Percentiles rank a stretch among this genome's conserved stretches.
Evolutionary conservation across 805 yeast genomes (phyloP).

Genomic region (Suhomyces faveliae): DNA sequence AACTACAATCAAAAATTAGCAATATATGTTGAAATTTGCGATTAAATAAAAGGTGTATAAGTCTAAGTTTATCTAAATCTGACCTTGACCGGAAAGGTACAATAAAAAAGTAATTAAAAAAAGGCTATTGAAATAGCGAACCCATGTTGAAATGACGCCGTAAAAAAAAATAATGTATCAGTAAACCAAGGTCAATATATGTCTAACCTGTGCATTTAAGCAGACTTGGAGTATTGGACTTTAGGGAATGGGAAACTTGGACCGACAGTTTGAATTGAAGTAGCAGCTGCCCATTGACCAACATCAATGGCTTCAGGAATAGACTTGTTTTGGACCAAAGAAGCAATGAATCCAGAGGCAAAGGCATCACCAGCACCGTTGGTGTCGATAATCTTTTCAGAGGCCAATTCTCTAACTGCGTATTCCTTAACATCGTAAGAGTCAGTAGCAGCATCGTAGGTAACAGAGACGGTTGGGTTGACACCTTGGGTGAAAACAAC

Average conservation of each 20-base stretch:
- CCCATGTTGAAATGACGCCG: constrained; percentile 12
- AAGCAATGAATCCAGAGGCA: constrained; percentile 94
- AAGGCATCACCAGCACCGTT: constrained; percentile 99
- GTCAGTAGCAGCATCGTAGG: constrained; percentile 49
- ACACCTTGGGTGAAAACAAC: constrained; percentile 95
- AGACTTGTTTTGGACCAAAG: constrained; percentile 70
- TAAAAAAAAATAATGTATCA: background rate
- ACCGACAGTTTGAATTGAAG: constrained; percentile 90
- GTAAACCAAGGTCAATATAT: background rate
- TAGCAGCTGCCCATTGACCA: constrained; percentile 96
- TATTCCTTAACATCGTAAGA: constrained; percentile 48
- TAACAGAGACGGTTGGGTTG: constrained; percentile 81
- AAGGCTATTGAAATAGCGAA: constrained; percentile 4
- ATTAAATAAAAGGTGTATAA: background rate
- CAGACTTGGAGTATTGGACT: constrained; percentile 39
- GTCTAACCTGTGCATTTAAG: background rate
- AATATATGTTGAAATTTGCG: constrained; percentile 8
- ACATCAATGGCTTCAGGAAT: constrained; percentile 63
- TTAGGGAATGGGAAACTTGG: constrained; percentile 89
- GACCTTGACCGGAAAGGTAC: constrained; percentile 1
- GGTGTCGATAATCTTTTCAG: constrained; percentile 76
- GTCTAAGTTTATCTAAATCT: background rate
- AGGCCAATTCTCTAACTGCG: constrained; percentile 71
- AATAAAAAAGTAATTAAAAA: constrained; percentile 1
- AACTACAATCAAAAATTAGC: background rate